Evolutionary conservation across 768 basidiomycete genomes (phyloP).

Genomic region (Amanita exitialis): DNA sequence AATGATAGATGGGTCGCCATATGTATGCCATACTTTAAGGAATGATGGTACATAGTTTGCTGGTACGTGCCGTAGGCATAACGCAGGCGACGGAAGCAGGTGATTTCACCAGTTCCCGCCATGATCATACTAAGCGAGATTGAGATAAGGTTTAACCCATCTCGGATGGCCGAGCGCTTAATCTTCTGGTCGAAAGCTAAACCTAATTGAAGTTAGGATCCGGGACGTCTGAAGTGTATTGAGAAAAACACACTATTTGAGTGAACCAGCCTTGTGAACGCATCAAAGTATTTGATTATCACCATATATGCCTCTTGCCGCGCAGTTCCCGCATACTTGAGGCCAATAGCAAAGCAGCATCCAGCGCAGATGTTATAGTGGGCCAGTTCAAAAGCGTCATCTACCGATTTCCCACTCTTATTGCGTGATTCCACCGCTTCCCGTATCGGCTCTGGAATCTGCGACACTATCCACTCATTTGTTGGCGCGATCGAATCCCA

Average conservation of each 20-base stretch:
- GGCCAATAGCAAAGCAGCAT: constrained; percentile 81
- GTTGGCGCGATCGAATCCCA: constrained; percentile 74
- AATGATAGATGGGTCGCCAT: constrained; percentile 85
- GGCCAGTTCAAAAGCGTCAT: constrained; percentile 76
- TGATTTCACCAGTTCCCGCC: constrained; percentile 95
- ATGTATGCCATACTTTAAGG: constrained; percentile 81
- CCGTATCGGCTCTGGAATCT: constrained; percentile 62
- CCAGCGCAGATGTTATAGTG: constrained; percentile 89
- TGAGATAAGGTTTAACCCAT: constrained; percentile 82
- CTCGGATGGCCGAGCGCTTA: constrained; percentile 77
- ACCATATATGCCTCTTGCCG: constrained; percentile 80
- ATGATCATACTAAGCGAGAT: constrained; percentile 87
- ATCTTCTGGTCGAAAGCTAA: constrained; percentile 82
- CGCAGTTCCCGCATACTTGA: constrained; percentile 94
- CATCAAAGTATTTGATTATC: constrained; percentile 74
- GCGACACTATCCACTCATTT: constrained; percentile 58
- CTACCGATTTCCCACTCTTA: constrained; percentile 35
- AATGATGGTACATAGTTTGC: constrained; percentile 46
- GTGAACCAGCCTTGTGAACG: constrained; percentile 63
- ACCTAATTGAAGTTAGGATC: constrained; percentile 27
- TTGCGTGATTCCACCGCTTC: constrained; percentile 45
- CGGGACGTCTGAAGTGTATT: constrained; percentile 1
- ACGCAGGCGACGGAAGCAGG: constrained; percentile 76
- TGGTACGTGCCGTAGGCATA: constrained; percentile 85
- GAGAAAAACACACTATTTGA: constrained; percentile 44